phyloP scores from a whole-genome alignment of 768 basidiomycete species.

The Leucosporidium creatinivorum region DNA sequence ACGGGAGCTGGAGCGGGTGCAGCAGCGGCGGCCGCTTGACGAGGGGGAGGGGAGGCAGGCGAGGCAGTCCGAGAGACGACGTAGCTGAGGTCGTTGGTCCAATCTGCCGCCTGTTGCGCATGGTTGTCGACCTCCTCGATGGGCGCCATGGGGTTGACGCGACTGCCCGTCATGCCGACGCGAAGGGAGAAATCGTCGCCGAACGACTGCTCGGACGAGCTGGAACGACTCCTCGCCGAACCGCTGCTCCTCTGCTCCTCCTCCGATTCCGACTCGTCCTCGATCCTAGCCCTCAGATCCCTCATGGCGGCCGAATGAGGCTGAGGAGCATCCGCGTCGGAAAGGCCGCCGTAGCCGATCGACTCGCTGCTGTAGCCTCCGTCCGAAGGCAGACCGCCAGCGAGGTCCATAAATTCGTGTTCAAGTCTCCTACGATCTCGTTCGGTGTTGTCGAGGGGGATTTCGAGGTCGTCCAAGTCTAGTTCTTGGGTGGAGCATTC shows the following conservation, averaged over 20 bases:
- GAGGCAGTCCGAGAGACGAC: neutral
- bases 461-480: slow-evolving; percentile 6
- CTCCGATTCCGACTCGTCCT: slow-evolving; percentile 8
- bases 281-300: slow-evolving; percentile 2
- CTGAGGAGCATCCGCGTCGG: neutral
- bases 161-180: neutral
- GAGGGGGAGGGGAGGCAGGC: neutral
- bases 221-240: neutral
- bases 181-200: slow-evolving; percentile 8
- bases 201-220: neutral
- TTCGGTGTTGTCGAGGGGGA: slow-evolving; percentile 27
- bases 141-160: neutral
- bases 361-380: neutral
- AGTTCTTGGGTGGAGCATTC: neutral
- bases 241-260: neutral
- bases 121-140: neutral
- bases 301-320: neutral
- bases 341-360: neutral
- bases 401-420: slow-evolving; percentile 5
- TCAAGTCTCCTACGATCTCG: slow-evolving; percentile 17
- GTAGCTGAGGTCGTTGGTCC: slow-evolving; percentile 4
- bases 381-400: neutral
- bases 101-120: neutral
- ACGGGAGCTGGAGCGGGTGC: neutral
- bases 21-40: neutral